Evolutionary conservation across 768 basidiomycete species (phyloP).

Genomic region (Albatrellus ellisii): DNA sequence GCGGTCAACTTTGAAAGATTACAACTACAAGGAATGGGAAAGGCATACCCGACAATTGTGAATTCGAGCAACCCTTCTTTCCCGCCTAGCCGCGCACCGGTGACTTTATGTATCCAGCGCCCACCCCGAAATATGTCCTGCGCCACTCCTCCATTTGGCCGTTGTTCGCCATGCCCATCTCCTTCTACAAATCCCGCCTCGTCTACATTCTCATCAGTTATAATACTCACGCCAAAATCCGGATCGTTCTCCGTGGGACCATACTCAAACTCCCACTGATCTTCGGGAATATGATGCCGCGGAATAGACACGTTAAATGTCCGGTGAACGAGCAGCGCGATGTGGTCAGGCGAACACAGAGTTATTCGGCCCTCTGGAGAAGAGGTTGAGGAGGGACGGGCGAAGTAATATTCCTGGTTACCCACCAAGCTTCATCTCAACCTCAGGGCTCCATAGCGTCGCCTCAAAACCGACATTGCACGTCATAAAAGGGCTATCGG

Average conservation of each 20-base stretch:
- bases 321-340: constrained; percentile 78
- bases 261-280: constrained; percentile 78
- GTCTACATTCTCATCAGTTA: background rate
- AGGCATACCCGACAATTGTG: constrained; percentile 74
- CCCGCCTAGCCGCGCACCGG: constrained; percentile 59
- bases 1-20: background rate
- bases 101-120: constrained; percentile 66
- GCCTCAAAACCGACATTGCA: constrained; percentile 70
- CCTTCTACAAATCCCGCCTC: constrained; percentile 7
- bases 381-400: background rate
- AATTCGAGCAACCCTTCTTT: constrained; percentile 58
- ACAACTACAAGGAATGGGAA: background rate
- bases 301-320: constrained; percentile 97
- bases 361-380: constrained; percentile 69
- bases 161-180: constrained; percentile 16
- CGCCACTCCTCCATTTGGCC: constrained; percentile 14
- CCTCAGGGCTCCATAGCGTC: constrained; percentile 76
- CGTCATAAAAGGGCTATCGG: constrained; percentile 78
- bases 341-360: constrained; percentile 83
- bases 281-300: constrained; percentile 73
- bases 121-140: constrained; percentile 48
- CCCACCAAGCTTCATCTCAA: constrained; percentile 73
- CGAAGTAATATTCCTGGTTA: constrained; percentile 4
- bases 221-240: constrained; percentile 37
- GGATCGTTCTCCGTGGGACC: constrained; percentile 73